Evolutionary conservation across 805 yeast species (phyloP).

Genomic region (Sporopachydermia lactativora): DNA sequence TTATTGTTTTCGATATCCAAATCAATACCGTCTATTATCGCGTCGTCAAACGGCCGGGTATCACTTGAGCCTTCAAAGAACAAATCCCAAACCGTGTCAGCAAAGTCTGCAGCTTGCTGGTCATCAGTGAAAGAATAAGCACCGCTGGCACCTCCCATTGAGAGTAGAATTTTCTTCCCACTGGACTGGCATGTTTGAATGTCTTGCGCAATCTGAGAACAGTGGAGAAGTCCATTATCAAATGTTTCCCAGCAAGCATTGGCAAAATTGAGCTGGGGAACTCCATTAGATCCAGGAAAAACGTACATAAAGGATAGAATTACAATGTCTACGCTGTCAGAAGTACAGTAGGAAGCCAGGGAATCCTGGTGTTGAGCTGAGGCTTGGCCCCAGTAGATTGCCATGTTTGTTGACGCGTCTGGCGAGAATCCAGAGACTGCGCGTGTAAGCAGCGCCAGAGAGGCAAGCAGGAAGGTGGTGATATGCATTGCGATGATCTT

Average conservation of each 20-base stretch:
- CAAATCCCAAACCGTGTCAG: constrained; percentile 34
- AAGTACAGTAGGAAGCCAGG: constrained; percentile 46
- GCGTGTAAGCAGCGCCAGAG: too few relatives aligned
- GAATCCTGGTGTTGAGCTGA: constrained; percentile 45
- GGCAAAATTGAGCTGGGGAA: constrained; percentile 41
- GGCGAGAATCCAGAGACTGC: constrained; percentile 19
- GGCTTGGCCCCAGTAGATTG: constrained; percentile 83
- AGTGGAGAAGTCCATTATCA: constrained; percentile 28
- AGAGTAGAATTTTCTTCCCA: constrained; percentile 69
- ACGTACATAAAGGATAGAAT: constrained; percentile 54
- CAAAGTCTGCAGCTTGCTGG: constrained; percentile 43
- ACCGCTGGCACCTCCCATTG: constrained; percentile 65
- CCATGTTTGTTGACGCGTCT: constrained; percentile 42
- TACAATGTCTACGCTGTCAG: constrained; percentile 53
- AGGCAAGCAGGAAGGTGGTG: too few relatives aligned
- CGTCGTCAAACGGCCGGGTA: constrained; percentile 47
- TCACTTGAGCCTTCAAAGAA: constrained; percentile 34
- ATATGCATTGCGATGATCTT: too few relatives aligned
- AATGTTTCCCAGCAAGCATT: constrained; percentile 25
- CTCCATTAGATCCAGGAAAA: constrained; percentile 31
- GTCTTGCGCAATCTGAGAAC: constrained; percentile 40
- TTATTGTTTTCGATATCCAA: constrained; percentile 53
- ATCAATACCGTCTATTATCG: constrained; percentile 76
- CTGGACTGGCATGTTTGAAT: constrained; percentile 59
- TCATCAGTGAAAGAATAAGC: constrained; percentile 38